phyloP scores from a whole-genome alignment of 129 eudicot genomes.

The Ambrosia trifida region DNA sequence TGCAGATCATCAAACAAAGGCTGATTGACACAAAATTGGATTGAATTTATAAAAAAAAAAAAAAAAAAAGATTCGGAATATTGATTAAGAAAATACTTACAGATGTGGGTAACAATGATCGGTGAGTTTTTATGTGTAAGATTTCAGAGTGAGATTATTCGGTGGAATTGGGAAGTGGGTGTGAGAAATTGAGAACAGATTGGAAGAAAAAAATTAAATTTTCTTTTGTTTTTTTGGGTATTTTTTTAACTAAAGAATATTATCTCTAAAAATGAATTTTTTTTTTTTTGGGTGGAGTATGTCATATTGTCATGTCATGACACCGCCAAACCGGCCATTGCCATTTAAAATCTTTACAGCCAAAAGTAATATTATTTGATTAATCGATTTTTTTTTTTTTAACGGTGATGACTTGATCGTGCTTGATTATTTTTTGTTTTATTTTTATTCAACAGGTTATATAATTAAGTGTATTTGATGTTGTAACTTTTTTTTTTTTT shows the following conservation, averaged over 20 bases:
- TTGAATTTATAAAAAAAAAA: background rate
- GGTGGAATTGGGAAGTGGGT: conserved; percentile 18
- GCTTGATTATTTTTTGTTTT: background rate
- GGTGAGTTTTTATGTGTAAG: conserved; percentile 8
- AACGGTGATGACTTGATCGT: background rate
- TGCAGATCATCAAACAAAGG: conserved; percentile 8
- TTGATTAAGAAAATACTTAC: conserved; percentile 28
- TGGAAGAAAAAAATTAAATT: conserved; percentile 3
- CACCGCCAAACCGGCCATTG: conserved; percentile 23
- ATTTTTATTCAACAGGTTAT: no score
- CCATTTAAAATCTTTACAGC: conserved; percentile 4
- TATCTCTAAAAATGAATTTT: conserved; percentile 3
- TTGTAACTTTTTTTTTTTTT: no score
- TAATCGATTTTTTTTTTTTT: conserved; percentile 13
- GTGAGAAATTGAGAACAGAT: conserved; percentile 21
- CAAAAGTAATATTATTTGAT: conserved; percentile 8
- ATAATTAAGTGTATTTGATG: background rate
- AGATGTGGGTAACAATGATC: conserved; percentile 12
- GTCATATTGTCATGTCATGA: conserved; percentile 5
- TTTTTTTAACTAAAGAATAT: conserved; percentile 1
- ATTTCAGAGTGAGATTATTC: conserved; percentile 14
- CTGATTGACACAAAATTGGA: conserved; percentile 19
- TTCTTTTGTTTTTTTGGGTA: background rate
- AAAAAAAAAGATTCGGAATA: background rate
- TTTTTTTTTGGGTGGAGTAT: conserved; percentile 16